phyloP scores from a whole-genome alignment of 768 basidiomycete species.

The Tricholoma sp. region DNA sequence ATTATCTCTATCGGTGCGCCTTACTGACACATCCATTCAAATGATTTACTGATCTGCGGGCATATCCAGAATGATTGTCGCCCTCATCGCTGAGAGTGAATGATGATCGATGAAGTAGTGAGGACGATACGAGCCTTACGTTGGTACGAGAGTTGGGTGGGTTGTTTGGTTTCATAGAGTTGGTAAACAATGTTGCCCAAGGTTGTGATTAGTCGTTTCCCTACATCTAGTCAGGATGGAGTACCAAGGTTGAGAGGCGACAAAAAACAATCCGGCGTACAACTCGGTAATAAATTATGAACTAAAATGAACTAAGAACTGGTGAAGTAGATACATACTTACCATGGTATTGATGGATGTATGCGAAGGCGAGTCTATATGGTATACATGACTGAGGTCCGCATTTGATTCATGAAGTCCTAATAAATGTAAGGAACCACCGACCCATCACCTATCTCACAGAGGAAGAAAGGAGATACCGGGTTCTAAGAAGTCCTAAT shows the following conservation, averaged over 20 bases:
- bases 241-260: background rate
- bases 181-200: background rate
- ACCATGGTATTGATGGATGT: too few species aligned
- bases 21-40: background rate
- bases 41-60: slow-evolving; percentile 1
- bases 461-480: slow-evolving; percentile 40
- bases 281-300: too few species aligned
- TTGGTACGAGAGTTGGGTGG: slow-evolving; percentile 3
- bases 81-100: slow-evolving; percentile 77
- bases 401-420: background rate
- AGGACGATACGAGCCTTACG: slow-evolving; percentile 1
- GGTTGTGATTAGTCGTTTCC: background rate
- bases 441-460: slow-evolving; percentile 67
- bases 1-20: slow-evolving; percentile 82
- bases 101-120: slow-evolving; percentile 26
- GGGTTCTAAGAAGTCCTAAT: slow-evolving; percentile 83
- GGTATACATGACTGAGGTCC: background rate
- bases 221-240: background rate
- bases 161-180: slow-evolving; percentile 2
- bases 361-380: too few species aligned
- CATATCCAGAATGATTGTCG: slow-evolving; percentile 70
- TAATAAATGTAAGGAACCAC: slow-evolving; percentile 52
- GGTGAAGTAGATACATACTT: too few species aligned
- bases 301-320: too few species aligned
- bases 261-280: too few species aligned